Conservation (phyloP, 306 rosid genomes). For the Mimosa pudica region DNA sequence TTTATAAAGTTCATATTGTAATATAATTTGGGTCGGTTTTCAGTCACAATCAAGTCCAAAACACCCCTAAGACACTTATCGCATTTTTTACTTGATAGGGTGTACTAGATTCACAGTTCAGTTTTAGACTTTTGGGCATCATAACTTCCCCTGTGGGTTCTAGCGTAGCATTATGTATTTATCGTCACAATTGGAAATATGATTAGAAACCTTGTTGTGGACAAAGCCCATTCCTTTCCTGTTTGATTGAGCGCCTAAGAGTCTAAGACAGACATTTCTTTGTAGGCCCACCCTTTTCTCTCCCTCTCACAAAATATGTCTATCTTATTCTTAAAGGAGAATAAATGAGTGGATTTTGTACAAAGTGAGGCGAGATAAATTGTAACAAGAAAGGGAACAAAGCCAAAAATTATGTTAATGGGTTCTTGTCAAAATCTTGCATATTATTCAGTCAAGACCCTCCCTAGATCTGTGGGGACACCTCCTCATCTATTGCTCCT, state of each 20-base stretch:
- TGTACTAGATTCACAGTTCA: not conserved
- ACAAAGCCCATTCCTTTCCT: conserved; percentile 52
- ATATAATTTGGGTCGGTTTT: not conserved
- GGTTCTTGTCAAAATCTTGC: conserved; percentile 89
- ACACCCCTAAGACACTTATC: not conserved
- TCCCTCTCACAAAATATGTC: conserved; percentile 53
- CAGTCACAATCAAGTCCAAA: not conserved
- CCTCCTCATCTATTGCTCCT: conserved; percentile 24
- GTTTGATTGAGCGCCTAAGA: conserved; percentile 53
- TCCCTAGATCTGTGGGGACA: conserved; percentile 67
- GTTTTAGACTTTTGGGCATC: conserved; percentile 3
- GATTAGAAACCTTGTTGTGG: conserved; percentile 49
- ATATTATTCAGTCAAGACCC: conserved; percentile 64
- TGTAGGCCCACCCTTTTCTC: conserved; percentile 52
- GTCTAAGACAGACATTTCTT: conserved; percentile 13
- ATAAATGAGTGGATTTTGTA: conserved; percentile 68
- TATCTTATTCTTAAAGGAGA: conserved; percentile 71
- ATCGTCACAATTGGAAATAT: not conserved
- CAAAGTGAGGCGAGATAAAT: conserved; percentile 65
- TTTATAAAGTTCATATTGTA: not conserved
- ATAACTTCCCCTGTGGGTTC: not conserved
- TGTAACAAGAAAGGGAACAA: conserved; percentile 72
- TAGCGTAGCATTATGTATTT: not conserved
- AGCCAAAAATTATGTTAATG: conserved; percentile 71
- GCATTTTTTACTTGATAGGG: not conserved